Conservation (phyloP, 257 asterid species). For the Voacanga thouarsii region DNA sequence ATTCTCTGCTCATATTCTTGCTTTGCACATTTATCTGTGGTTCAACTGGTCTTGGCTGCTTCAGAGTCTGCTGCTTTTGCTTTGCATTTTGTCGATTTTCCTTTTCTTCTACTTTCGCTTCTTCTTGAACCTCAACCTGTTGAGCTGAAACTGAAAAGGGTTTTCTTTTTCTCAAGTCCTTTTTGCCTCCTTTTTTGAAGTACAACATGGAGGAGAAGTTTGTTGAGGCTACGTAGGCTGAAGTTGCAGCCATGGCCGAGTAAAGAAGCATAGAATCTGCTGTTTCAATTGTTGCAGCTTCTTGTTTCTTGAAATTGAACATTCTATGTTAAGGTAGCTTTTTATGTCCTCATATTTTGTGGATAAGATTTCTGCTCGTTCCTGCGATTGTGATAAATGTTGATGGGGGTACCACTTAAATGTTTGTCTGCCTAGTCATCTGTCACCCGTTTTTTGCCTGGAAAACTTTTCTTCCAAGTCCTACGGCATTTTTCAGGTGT, state of each 20-base stretch:
- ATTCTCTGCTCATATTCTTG: conserved; percentile 66
- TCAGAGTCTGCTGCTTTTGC: conserved; percentile 22
- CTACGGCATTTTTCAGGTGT: not conserved
- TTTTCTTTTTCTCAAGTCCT: conserved; percentile 17
- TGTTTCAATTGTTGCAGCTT: no score
- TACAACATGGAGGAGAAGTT: conserved; percentile 2
- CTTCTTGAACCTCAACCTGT: conserved; percentile 41
- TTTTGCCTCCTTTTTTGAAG: not conserved
- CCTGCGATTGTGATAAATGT: not conserved
- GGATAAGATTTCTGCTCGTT: not conserved
- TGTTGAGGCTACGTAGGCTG: not conserved
- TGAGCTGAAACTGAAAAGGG: conserved; percentile 46
- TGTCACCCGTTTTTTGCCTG: not conserved
- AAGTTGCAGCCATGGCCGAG: conserved; percentile 7
- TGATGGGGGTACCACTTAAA: not conserved
- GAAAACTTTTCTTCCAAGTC: not conserved
- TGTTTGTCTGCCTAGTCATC: not conserved
- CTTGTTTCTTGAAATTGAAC: not conserved
- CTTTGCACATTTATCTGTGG: conserved; percentile 60
- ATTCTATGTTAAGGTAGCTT: no score
- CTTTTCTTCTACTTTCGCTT: conserved; percentile 19
- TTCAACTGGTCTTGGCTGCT: conserved; percentile 60
- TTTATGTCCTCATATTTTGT: conserved; percentile 1
- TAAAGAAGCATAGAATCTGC: not conserved
- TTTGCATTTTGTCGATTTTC: not conserved